A percentile compares a stretch with the other conserved stretches of the same genome.
These are phyloP conservation scores for Platanthera guangdongensis DNA, from an alignment of 106 monocot genomes.

Conservation along the genomic window DNA sequence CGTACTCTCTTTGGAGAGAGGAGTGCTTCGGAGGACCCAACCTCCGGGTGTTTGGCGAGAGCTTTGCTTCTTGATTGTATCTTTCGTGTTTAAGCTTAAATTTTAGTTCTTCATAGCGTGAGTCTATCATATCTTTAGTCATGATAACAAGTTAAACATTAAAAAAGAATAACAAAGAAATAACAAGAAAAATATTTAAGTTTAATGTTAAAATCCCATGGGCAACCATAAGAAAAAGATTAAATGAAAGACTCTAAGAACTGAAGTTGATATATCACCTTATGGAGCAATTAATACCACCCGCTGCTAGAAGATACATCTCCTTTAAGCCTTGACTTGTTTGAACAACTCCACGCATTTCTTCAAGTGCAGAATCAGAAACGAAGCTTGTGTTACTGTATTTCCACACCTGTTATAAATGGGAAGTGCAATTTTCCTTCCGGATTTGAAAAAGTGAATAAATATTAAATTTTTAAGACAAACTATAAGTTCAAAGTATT, in stretches of 20 bases:
- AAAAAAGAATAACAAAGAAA: neutral
- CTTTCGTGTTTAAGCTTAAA: too few relatives aligned
- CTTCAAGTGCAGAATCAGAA: conserved; percentile 52
- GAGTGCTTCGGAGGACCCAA: too few relatives aligned
- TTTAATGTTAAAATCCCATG: too few relatives aligned
- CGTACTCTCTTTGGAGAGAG: too few relatives aligned
- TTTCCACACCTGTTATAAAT: conserved; percentile 52
- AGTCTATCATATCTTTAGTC: too few relatives aligned
- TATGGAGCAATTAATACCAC: conserved; percentile 32
- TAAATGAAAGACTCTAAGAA: neutral
- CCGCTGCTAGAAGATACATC: conserved; percentile 30
- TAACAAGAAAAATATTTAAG: neutral
- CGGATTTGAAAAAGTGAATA: neutral
- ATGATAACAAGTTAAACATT: neutral
- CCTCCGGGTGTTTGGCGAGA: too few relatives aligned
- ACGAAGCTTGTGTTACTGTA: conserved; percentile 23
- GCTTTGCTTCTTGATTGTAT: too few relatives aligned
- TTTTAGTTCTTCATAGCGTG: too few relatives aligned
- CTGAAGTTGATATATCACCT: conserved; percentile 30
- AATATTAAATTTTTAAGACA: neutral
- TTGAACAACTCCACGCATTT: conserved; percentile 40
- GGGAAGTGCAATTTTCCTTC: neutral
- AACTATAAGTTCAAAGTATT: neutral
- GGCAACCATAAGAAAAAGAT: neutral
- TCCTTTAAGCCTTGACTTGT: conserved; percentile 42